phyloP scores from a whole-genome alignment of 768 basidiomycete species.

The Termitomyces bulborhizus region DNA sequence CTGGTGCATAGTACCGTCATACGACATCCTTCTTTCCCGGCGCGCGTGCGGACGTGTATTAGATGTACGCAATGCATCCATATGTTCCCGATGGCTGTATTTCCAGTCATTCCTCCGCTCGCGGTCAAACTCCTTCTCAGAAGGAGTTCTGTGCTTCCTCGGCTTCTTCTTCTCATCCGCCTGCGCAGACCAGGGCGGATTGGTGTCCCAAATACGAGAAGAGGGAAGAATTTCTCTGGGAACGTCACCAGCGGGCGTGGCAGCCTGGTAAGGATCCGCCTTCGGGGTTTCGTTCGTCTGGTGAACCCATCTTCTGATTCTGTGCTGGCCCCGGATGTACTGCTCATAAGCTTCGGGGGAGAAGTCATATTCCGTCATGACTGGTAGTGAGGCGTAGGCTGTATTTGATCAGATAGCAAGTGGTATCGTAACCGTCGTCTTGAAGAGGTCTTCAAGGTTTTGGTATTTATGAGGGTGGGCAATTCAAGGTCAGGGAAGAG shows the following conservation, averaged over 20 bases:
- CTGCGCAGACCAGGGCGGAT: neutral
- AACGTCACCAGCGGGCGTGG: neutral
- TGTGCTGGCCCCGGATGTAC: conserved; percentile 10
- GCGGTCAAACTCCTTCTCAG: conserved; percentile 6
- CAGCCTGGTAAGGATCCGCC: conserved; percentile 2
- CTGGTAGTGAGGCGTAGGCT: neutral
- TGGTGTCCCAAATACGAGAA: neutral
- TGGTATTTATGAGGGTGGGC: neutral
- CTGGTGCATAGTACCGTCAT: neutral
- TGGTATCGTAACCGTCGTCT: neutral
- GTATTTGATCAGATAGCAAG: neutral
- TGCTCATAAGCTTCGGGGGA: conserved; percentile 17
- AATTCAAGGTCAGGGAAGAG: neutral
- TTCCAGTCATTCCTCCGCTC: conserved; percentile 8
- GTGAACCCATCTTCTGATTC: neutral
- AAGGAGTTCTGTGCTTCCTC: conserved; percentile 2
- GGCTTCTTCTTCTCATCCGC: neutral
- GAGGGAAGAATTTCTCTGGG: neutral
- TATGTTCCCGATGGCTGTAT: conserved; percentile 6
- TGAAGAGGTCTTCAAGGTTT: neutral
- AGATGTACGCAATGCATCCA: neutral
- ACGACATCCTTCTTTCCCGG: conserved; percentile 6
- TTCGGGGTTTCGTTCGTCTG: neutral
- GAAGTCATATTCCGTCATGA: conserved; percentile 20
- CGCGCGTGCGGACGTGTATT: conserved; percentile 1